Evolutionary conservation across 148 eudicot genomes (phyloP), one percentile per base, ranked within the genome.

Genomic region (Suaeda aralocaspica): DNA sequence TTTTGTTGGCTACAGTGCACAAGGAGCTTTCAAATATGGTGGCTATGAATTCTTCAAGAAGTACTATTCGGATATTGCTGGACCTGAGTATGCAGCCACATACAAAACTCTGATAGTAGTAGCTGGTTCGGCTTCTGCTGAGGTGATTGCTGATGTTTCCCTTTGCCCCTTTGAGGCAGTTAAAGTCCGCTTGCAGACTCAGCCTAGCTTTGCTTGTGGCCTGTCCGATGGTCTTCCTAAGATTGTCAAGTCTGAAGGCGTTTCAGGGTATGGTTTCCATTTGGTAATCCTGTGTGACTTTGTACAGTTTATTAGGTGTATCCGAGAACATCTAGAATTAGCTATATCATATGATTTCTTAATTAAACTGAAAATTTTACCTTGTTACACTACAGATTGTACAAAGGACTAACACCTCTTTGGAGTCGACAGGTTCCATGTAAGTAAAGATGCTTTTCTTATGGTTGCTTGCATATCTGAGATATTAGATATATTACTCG

Each of bases 151-250:
- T n/a, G 94, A 81, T 75, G 68, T 86, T 61, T 87, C 88, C 2
- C 90, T 89, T 26, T 89, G 94, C 56, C 90, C 90, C 7, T 78
- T 89, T 50, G 94, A 89, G 75, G 94, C 94, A 1, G 90, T 89
- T 19, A 89, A 86, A 80, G 88, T 89, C 67, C 85, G 94, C 22
- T 85, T 89, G 19, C 94, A 89, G 74, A 89, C 94, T 59, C 88
- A 86, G 36, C 90, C 88, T 18, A 88, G 88, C 44, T 88, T 84
- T 72, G 93, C 93, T 4, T 74, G 82, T 62, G 96, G 96, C 26
- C 49, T 90, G 84, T 67, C 83, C 18, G 96, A 90, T 72, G 96
- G 96, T 16, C 69, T 90, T 41, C 92, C 96, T 0, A 90, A 90
- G 69, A 48, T 90, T 58, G 65, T 90, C 77, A 84, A 72, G 76